Evolutionary conservation across 164 flowering plant genomes (phyloP).

Genomic region (Protea cynaroides): DNA sequence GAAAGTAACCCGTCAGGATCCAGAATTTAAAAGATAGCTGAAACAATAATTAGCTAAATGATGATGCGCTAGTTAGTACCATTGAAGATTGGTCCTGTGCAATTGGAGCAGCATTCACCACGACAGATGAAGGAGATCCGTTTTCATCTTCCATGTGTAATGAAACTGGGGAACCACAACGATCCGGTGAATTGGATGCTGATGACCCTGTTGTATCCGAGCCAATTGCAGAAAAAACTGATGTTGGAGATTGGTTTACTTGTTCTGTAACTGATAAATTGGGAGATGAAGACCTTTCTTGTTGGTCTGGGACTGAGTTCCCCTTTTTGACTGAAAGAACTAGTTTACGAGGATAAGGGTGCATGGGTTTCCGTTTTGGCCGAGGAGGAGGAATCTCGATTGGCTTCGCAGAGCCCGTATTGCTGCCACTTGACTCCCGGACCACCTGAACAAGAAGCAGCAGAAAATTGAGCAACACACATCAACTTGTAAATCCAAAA

Average conservation of each 20-base stretch:
- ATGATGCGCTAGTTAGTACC: conserved; percentile 26
- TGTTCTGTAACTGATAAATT: conserved; percentile 29
- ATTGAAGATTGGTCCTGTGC: conserved; percentile 16
- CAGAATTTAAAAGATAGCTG: neutral
- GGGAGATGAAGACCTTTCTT: conserved; percentile 33
- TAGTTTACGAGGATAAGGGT: conserved; percentile 82
- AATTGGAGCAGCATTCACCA: conserved; percentile 10
- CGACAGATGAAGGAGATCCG: conserved; percentile 14
- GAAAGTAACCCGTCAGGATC: neutral
- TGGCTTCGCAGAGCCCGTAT: conserved; percentile 32
- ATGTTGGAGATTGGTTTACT: conserved; percentile 55
- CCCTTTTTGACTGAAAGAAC: conserved; percentile 23
- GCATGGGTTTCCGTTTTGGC: conserved; percentile 77
- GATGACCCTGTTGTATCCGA: conserved; percentile 37
- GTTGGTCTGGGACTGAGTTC: conserved; percentile 12
- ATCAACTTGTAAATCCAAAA: neutral
- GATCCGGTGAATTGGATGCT: conserved; percentile 28
- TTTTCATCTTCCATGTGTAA: conserved; percentile 34
- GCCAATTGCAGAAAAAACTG: conserved; percentile 51
- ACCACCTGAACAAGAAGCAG: conserved; percentile 36
- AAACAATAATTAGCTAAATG: neutral
- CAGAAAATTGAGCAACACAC: conserved; percentile 8
- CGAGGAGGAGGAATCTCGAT: conserved; percentile 90
- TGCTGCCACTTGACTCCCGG: conserved; percentile 38
- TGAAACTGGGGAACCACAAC: conserved; percentile 45